Evolutionary conservation across 139 green algal genomes (phyloP), one percentile per base, ranked within the genome.

Genomic region (Microglena sp.): DNA sequence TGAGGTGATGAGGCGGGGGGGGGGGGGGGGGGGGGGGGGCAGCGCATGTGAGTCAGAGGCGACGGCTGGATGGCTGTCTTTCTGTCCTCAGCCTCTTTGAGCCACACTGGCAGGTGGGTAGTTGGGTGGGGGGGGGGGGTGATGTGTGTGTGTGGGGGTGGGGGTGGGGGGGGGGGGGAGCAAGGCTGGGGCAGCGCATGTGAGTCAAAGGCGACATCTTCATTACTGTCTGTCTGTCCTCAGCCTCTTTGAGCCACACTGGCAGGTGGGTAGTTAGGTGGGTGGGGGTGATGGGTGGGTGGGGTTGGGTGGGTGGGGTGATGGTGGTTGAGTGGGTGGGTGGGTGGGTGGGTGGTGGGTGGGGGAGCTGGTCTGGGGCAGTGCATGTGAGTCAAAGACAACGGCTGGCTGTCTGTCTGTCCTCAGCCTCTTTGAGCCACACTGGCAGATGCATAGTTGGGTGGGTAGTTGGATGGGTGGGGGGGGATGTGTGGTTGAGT

Each of bases 391-490:
- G 35, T 26, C 21, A 67, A 31, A 24, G 29, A 69, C 92, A 1
- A 97, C 92, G 22, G 92, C 92, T 0, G 91, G 92, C 22, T 97
- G 92, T 91, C 70, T 98, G 61, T 89, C 90, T 3, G 76, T 87
- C 30, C 71, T 99, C 27, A 84, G 82, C 18, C 82, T 97, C 21
- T 98, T 99, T 78, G 93, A 99, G 71, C 93, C 93, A 28, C 92
- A 98, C 77, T 99, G 91, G 90, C 90, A 97, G 85, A 79, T 89
- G 67, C 22, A 62, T 15, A 33, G 6, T 4, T 59, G 50, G 15
- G 15, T 59, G 50, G 21, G 28, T 59, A n/a, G 6, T 18, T 31
- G 40, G 11, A 18, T 50, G 11, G 11, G 40, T 18, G 40, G 11
- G 40, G 15, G 18, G 15, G 40, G 11, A 18, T 50, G 40, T 50